phyloP scores from a whole-genome alignment of 495 filamentous ascomycete genomes.

The Penicillium turbatum region DNA sequence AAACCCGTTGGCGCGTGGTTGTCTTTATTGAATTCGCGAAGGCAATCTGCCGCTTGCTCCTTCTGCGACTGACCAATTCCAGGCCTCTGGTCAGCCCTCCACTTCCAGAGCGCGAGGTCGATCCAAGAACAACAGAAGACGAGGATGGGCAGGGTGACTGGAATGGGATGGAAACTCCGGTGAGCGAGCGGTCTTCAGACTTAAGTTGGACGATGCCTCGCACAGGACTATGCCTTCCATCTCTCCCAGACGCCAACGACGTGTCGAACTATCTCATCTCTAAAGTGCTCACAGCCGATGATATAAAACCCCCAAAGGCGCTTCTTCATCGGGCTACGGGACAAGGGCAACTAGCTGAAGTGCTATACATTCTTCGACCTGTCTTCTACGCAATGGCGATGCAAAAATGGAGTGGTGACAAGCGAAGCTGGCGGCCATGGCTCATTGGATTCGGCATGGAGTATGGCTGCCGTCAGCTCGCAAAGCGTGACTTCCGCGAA shows the following conservation, averaged over 20 bases:
- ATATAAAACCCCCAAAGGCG: constrained; percentile 83
- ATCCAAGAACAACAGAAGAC: constrained; percentile 58
- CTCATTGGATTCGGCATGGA: constrained; percentile 82
- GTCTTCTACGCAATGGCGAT: constrained; percentile 84
- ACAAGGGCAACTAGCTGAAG: constrained; percentile 74
- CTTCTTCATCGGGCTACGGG: constrained; percentile 69
- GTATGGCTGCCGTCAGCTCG: constrained; percentile 78
- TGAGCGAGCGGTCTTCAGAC: constrained; percentile 42
- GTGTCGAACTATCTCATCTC: constrained; percentile 81
- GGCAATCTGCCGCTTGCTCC: constrained; percentile 75
- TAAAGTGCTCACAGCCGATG: constrained; percentile 92
- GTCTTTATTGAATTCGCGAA: constrained; percentile 82
- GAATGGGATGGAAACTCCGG: constrained; percentile 47
- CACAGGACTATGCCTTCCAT: constrained; percentile 78
- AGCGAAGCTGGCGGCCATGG: constrained; percentile 81
- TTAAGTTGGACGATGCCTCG: constrained; percentile 89
- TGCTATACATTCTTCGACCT: constrained; percentile 86
- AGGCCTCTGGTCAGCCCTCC: constrained; percentile 80
- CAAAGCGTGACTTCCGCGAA: constrained; percentile 65
- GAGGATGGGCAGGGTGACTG: constrained; percentile 43
- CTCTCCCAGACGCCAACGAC: constrained; percentile 70
- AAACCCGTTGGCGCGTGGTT: constrained; percentile 82
- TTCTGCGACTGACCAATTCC: constrained; percentile 79
- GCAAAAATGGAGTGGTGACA: constrained; percentile 59
- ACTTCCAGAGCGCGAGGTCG: constrained; percentile 78